Conservation (phyloP, 169 alveolate genomes). For the Toxoplasma gondii region DNA sequence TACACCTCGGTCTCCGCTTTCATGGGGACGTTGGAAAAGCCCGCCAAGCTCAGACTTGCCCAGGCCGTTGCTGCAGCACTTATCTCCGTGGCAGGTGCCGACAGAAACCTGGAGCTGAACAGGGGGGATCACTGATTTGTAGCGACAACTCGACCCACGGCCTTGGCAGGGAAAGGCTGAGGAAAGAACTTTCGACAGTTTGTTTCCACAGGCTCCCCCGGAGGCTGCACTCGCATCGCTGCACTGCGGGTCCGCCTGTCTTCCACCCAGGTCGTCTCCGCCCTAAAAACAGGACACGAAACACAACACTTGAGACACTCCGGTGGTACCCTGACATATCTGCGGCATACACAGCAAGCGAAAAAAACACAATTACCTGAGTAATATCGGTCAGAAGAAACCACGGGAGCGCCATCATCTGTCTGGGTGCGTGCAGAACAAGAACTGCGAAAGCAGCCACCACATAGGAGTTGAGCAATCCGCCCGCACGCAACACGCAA, state of each 20-base stretch:
- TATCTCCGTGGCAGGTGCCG: not conserved
- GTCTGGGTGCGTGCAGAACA: too few species aligned
- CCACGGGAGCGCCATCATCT: too few species aligned
- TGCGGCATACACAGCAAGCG: too few species aligned
- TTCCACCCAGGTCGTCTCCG: not conserved
- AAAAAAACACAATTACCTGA: too few species aligned
- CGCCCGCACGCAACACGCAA: too few species aligned
- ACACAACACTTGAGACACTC: not conserved
- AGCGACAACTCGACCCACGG: not conserved
- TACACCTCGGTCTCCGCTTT: not conserved
- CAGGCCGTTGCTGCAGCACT: not conserved
- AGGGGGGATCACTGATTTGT: not conserved
- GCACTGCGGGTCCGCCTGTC: not conserved
- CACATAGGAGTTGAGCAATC: too few species aligned
- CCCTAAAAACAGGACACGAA: not conserved
- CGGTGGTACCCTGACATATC: not conserved
- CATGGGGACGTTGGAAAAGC: not conserved
- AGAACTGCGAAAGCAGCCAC: too few species aligned
- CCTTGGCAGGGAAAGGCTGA: not conserved
- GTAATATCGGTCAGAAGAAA: too few species aligned
- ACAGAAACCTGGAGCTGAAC: not conserved
- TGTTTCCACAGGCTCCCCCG: not conserved
- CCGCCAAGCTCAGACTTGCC: not conserved
- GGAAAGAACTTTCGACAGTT: not conserved
- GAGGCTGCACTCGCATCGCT: not conserved